Conservation (phyloP, 805 yeast species). For the Candida vaughaniae region DNA sequence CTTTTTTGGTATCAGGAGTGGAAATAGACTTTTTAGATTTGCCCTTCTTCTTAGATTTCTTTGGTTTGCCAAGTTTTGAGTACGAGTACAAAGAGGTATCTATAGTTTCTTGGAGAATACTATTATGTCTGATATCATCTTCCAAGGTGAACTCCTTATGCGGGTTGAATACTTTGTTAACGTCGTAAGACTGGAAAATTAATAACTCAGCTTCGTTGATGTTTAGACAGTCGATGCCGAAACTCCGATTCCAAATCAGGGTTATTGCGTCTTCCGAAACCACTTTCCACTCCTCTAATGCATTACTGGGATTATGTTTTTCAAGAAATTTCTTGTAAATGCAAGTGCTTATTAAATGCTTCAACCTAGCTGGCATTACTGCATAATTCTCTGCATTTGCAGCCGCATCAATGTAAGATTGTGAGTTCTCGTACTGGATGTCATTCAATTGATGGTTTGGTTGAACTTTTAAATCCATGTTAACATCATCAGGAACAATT, state of each 20-base stretch:
- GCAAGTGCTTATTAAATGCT: conserved; percentile 56
- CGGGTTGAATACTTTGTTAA: conserved; percentile 28
- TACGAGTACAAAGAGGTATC: conserved; percentile 32
- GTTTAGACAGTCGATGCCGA: conserved; percentile 51
- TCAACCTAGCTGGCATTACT: conserved; percentile 52
- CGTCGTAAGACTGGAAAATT: conserved; percentile 37
- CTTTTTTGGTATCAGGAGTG: background rate
- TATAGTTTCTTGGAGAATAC: conserved; percentile 30
- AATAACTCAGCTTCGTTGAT: conserved; percentile 51
- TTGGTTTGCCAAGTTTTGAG: conserved; percentile 13
- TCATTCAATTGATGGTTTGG: conserved; percentile 17
- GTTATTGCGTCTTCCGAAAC: conserved; percentile 61
- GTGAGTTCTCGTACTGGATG: conserved; percentile 28
- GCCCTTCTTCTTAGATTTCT: background rate
- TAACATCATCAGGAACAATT: conserved; percentile 1
- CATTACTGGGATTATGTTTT: conserved; percentile 5
- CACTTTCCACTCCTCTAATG: conserved; percentile 45
- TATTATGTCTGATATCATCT: conserved; percentile 22
- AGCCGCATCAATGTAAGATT: conserved; percentile 22
- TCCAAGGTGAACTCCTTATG: conserved; percentile 24
- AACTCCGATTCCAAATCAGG: conserved; percentile 52
- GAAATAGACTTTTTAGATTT: background rate
- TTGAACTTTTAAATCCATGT: conserved; percentile 1
- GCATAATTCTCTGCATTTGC: conserved; percentile 31
- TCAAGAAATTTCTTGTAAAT: conserved; percentile 51